Base-by-base conservation (phyloP, 2,329 filamentous ascomycete species). In the Phaeosphaeriaceae sp. region DNA sequence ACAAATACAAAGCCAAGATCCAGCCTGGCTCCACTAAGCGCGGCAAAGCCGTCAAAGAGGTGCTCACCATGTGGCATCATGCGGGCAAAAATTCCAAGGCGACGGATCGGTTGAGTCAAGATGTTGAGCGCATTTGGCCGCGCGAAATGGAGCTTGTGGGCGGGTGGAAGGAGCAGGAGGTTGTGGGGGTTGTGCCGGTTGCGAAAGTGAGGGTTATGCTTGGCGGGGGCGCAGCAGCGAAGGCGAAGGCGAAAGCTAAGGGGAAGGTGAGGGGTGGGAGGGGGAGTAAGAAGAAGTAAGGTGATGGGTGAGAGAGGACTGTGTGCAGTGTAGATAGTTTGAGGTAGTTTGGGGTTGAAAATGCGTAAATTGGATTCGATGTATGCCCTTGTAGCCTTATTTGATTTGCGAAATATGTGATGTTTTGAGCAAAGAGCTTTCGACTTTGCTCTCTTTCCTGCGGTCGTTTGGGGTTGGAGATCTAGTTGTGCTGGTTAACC, bases 1-100 rank as follows among this genome's bases (percentile, higher is more conserved):
- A 88, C 75, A 97, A 97, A 75, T 97, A 97, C 79, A 95, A 95
- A 74, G 90, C 87, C 45, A 99, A 99, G 78, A 74, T 99, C 63
- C 94, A 97, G 74, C 94, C 94, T 0, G 94, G 94, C 0, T 76
- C 86, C 0, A 82, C 87, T 56, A 99, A 97, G 81, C 96, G 96
- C 77, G 93, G 94, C 8, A 97, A 97, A 71, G 92, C 92, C 0
- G 86, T 96, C 39, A 90, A 90, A 70, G 93, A 97, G 74, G 87
- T 97, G 26, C 74, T 97, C n/a, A 85, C 87, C 40, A 83, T 83
- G 51, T 97, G 93, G 92, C 82, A 87, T 57, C 74, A 80, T 16
- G 90, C 86, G 41, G 83, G 85, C 6, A 79, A 77, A 44, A 79
- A 79, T 41, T 55, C 67, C 6, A 75, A 73, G 52, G 73, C 71